Evolutionary conservation across 192 early-diverging fungal genomes (phyloP).

Genomic region (Mortierella alpina): DNA sequence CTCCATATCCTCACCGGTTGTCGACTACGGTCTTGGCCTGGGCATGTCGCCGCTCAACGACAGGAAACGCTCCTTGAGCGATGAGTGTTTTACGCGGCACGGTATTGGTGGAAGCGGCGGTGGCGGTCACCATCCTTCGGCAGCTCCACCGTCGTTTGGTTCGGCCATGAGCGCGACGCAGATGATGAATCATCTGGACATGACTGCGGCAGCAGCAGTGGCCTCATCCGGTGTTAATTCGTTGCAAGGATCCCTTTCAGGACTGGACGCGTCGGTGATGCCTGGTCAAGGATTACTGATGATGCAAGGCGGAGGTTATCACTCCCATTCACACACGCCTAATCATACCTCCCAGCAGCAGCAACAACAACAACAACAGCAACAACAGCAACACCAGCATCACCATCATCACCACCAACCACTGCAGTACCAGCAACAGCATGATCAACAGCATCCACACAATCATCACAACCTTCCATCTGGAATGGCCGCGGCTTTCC

Average conservation of each 20-base stretch:
- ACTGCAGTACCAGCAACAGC: slow-evolving; percentile 12
- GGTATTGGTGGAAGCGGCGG: slow-evolving; percentile 19
- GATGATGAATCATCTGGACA: slow-evolving; percentile 51
- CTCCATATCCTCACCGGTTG: slow-evolving; percentile 32
- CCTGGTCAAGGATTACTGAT: slow-evolving; percentile 10
- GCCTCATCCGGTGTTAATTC: slow-evolving; percentile 4
- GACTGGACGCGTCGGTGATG: slow-evolving; percentile 31
- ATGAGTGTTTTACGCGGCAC: slow-evolving; percentile 49
- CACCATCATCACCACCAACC: slow-evolving; percentile 25
- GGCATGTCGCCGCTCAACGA: slow-evolving; percentile 45
- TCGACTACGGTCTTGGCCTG: slow-evolving; percentile 43
- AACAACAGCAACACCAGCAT: slow-evolving; percentile 2
- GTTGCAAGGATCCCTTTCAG: slow-evolving; percentile 14
- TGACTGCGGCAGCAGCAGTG: slow-evolving; percentile 13
- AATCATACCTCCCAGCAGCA: slow-evolving; percentile 4
- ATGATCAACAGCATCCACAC: slow-evolving; percentile 18
- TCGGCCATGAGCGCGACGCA: slow-evolving; percentile 43
- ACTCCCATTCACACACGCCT: slow-evolving; percentile 2
- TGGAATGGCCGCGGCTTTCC: slow-evolving; percentile 42
- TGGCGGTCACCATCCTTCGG: not conserved
- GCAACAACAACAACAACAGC: slow-evolving; percentile 2
- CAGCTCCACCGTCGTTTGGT: slow-evolving; percentile 29
- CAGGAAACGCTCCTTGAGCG: slow-evolving; percentile 45
- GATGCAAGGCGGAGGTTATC: slow-evolving; percentile 25
- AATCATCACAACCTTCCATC: slow-evolving; percentile 19